phyloP scores from a whole-genome alignment of 2,329 filamentous ascomycete genomes.

The Mycosphaerella sp. region DNA sequence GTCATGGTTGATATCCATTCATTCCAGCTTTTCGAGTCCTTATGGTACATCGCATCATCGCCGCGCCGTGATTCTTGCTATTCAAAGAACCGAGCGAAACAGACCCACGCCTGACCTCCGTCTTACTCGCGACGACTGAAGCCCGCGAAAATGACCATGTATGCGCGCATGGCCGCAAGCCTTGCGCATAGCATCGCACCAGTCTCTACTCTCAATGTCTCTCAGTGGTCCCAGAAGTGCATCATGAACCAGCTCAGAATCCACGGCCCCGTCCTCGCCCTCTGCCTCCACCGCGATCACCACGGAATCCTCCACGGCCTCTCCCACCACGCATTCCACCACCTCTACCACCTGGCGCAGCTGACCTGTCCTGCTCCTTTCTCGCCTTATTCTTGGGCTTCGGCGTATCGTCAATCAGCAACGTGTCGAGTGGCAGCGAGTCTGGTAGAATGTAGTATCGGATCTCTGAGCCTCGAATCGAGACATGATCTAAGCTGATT shows the following conservation, averaged over 20 bases:
- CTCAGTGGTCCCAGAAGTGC: not conserved
- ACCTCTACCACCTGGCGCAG: conserved; percentile 41
- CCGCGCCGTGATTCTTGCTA: not conserved
- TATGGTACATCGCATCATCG: not conserved
- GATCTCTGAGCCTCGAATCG: conserved; percentile 91
- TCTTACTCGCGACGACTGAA: not conserved
- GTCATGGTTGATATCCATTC: not conserved
- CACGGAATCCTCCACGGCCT: conserved; percentile 37
- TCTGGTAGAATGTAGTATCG: conserved; percentile 96
- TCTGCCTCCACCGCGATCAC: conserved; percentile 30
- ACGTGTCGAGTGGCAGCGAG: conserved; percentile 86
- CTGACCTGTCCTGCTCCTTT: conserved; percentile 62
- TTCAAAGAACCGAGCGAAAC: not conserved
- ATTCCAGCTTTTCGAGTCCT: not conserved
- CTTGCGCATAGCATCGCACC: not conserved
- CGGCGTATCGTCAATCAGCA: conserved; percentile 91
- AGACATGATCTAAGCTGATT: conserved; percentile 87
- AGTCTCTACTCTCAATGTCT: not conserved
- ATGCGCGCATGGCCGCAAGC: not conserved
- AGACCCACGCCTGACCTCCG: conserved; percentile 1
- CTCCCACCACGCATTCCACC: conserved; percentile 43
- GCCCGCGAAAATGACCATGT: not conserved
- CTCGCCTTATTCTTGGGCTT: conserved; percentile 99
- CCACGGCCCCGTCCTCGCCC: conserved; percentile 28
- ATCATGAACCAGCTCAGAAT: conserved; percentile 10